These are phyloP conservation scores for Aspergillus hiratsukae DNA, from an alignment of 2,329 filamentous ascomycete genomes.

Conservation along the genomic window DNA sequence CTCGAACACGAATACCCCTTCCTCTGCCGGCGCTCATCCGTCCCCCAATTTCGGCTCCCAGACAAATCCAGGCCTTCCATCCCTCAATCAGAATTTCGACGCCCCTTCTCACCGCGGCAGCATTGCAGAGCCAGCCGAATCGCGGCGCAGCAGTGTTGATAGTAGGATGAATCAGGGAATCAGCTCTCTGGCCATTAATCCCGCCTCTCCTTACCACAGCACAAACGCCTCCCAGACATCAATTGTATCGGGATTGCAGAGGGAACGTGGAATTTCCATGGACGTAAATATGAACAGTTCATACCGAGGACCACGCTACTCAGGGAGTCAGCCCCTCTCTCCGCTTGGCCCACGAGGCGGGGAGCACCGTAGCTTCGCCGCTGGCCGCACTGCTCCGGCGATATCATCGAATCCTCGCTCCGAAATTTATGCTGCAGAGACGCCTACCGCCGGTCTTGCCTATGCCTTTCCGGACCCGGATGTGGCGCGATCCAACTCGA, in stretches of 20 bases:
- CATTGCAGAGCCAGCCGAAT: conserved; percentile 41
- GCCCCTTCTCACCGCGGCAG: conserved; percentile 43
- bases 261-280: conserved; percentile 39
- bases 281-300: conserved; percentile 33
- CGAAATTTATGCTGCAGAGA: conserved; percentile 48
- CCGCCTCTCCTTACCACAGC: conserved; percentile 45
- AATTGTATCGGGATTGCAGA: conserved; percentile 40
- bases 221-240: conserved; percentile 45
- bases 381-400: conserved; percentile 45
- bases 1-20: conserved; percentile 28
- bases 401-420: conserved; percentile 47
- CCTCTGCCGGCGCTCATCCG: conserved; percentile 36
- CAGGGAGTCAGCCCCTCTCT: conserved; percentile 37
- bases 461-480: conserved; percentile 50
- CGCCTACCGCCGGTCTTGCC: conserved; percentile 46
- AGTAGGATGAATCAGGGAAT: conserved; percentile 49
- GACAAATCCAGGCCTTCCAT: conserved; percentile 47
- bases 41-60: conserved; percentile 37
- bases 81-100: conserved; percentile 57
- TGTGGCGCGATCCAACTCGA: conserved; percentile 36
- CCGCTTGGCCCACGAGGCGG: conserved; percentile 36
- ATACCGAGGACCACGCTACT: conserved; percentile 40
- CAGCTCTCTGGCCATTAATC: conserved; percentile 44
- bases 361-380: conserved; percentile 40
- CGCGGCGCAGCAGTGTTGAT: conserved; percentile 47